Evolutionary conservation across 2,329 filamentous ascomycete genomes (phyloP).

Genomic region (Ophiostoma angusticollis): DNA sequence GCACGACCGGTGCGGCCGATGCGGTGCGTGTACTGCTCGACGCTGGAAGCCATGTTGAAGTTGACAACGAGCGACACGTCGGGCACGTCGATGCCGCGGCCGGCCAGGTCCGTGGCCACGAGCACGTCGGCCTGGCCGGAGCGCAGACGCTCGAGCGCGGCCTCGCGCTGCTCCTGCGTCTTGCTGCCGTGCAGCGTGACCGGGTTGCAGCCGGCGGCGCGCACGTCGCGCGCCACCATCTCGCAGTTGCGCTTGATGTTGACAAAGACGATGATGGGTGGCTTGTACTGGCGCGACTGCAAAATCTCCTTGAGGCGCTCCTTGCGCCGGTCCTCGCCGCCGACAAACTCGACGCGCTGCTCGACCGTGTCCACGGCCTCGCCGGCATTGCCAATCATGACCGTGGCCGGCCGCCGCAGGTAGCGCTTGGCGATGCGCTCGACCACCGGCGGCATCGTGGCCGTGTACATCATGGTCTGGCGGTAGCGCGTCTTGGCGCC

Average conservation of each 20-base stretch:
- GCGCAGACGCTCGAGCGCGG: conserved; percentile 74
- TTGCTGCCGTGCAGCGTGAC: conserved; percentile 93
- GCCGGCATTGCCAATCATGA: conserved; percentile 86
- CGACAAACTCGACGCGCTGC: conserved; percentile 84
- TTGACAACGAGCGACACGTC: conserved; percentile 93
- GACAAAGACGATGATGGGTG: conserved; percentile 97
- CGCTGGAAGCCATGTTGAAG: conserved; percentile 93
- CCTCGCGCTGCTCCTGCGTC: conserved; percentile 95
- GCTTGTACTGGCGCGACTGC: conserved; percentile 60
- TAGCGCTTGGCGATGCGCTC: conserved; percentile 98
- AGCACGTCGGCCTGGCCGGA: conserved; percentile 72
- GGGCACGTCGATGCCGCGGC: conserved; percentile 92
- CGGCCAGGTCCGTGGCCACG: conserved; percentile 89
- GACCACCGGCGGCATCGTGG: conserved; percentile 86
- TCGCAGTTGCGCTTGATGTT: conserved; percentile 99
- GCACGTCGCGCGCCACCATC: conserved; percentile 85
- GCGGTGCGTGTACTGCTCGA: conserved; percentile 93
- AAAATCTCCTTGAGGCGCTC: conserved; percentile 90
- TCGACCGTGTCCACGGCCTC: conserved; percentile 97
- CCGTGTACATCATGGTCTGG: conserved; percentile 99
- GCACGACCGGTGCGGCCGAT: conserved; percentile 95
- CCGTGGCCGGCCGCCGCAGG: conserved; percentile 79
- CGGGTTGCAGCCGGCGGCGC: conserved; percentile 78
- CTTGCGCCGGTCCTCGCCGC: conserved; percentile 91
- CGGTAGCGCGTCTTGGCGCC: conserved; percentile 69